These are phyloP conservation scores for Tricholomella constricta DNA, from an alignment of 768 basidiomycete species.

Conservation along the genomic window DNA sequence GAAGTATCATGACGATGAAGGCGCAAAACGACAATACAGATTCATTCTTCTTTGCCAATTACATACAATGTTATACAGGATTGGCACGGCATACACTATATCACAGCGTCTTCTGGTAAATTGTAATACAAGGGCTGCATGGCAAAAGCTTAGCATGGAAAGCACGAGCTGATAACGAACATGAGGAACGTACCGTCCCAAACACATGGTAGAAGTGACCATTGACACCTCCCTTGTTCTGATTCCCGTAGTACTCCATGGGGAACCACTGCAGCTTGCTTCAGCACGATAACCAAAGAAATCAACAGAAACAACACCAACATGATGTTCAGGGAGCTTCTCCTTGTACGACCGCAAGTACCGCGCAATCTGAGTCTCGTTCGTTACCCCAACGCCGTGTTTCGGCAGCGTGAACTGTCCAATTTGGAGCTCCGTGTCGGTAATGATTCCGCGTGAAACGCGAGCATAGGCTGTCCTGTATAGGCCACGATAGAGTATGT, in stretches of 20 bases:
- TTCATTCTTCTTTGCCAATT: background rate
- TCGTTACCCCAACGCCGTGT: conserved; percentile 50
- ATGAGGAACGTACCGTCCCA: conserved; percentile 60
- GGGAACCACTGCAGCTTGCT: conserved; percentile 66
- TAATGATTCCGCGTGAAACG: conserved; percentile 79
- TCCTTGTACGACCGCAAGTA: conserved; percentile 72
- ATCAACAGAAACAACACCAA: conserved; percentile 31
- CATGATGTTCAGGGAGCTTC: conserved; percentile 63
- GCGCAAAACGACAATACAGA: background rate
- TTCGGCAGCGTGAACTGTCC: conserved; percentile 80
- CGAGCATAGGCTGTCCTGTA: conserved; percentile 83
- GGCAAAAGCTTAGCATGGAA: background rate
- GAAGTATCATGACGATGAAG: background rate
- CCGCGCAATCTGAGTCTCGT: conserved; percentile 62
- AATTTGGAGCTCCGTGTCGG: conserved; percentile 89
- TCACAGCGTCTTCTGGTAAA: conserved; percentile 44
- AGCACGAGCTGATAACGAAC: background rate
- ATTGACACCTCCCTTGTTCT: conserved; percentile 55
- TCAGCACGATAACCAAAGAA: background rate
- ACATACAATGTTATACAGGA: conserved; percentile 3
- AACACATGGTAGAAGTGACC: conserved; percentile 83
- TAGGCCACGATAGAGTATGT: conserved; percentile 81
- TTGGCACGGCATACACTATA: conserved; percentile 27
- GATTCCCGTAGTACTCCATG: conserved; percentile 63
- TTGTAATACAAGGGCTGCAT: conserved; percentile 55